A percentile compares a stretch with the other conserved stretches of the same genome.
These are phyloP conservation scores for Hypoxylon sp. DNA, from an alignment of 2,329 filamentous ascomycete genomes.

Conservation along the genomic window DNA sequence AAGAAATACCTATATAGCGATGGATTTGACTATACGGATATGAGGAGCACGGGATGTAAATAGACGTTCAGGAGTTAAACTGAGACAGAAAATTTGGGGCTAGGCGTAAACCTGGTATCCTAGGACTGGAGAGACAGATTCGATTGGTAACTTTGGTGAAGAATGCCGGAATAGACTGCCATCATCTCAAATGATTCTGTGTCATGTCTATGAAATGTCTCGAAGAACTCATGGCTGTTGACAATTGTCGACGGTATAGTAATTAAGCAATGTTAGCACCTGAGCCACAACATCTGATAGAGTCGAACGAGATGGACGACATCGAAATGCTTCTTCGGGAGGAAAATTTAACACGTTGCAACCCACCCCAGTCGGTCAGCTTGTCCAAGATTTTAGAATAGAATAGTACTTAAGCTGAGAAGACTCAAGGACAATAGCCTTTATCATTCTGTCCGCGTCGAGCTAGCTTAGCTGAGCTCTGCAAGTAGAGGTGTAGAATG, in stretches of 20 bases:
- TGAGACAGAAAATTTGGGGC: neutral
- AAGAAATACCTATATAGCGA: neutral
- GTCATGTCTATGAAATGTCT: too few relatives aligned
- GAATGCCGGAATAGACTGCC: neutral
- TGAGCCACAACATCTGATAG: neutral
- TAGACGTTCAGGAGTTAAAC: neutral
- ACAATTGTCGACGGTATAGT: too few relatives aligned
- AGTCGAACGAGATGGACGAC: neutral
- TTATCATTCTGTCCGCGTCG: neutral
- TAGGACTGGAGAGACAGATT: neutral
- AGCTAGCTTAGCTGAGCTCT: conserved; percentile 1
- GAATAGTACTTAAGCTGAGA: conserved; percentile 4
- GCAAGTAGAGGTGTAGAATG: neutral
- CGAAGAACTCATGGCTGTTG: too few relatives aligned
- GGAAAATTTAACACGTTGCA: conserved; percentile 16
- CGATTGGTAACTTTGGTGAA: neutral
- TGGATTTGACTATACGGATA: neutral
- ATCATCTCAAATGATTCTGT: too few relatives aligned
- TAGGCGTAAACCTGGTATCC: neutral
- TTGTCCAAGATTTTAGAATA: conserved; percentile 3
- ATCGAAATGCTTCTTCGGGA: conserved; percentile 28
- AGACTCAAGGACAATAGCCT: neutral
- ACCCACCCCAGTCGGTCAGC: conserved; percentile 17
- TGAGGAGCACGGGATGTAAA: neutral
- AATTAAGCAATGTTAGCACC: too few relatives aligned